A percentile compares a stretch with the other conserved stretches of the same genome.
phyloP scores from a whole-genome alignment of 257 asterid species.

The Schizonepeta tenuifolia region DNA sequence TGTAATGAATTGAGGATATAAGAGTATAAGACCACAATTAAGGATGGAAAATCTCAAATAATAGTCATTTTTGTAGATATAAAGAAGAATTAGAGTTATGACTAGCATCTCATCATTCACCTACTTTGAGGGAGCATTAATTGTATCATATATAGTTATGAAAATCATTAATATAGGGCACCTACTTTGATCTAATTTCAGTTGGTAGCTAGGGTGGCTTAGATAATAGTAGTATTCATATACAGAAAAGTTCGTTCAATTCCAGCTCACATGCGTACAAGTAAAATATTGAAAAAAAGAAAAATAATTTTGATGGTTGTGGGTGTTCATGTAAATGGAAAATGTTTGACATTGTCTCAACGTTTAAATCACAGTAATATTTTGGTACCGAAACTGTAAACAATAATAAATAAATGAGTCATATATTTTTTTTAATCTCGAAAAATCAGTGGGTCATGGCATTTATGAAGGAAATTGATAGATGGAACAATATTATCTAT shows the following conservation, averaged over 20 bases:
- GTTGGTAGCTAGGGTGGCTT: neutral
- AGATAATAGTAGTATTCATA: neutral
- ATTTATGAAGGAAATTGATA: no score
- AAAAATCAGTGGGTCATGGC: neutral
- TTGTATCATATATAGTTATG: neutral
- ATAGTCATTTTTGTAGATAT: neutral
- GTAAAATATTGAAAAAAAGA: neutral
- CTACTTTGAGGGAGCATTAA: neutral
- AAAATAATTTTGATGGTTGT: slow-evolving; percentile 35
- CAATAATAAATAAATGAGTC: neutral
- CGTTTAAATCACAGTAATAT: neutral
- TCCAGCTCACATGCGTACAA: neutral
- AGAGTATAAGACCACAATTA: neutral
- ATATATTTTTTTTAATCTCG: neutral
- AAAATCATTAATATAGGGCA: slow-evolving; percentile 12
- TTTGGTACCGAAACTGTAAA: no score
- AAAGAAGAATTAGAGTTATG: neutral
- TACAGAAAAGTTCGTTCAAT: neutral
- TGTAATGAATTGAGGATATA: neutral
- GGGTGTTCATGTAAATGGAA: neutral
- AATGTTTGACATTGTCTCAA: no score
- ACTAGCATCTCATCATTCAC: slow-evolving; percentile 22
- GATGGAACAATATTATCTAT: no score
- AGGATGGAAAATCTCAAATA: neutral
- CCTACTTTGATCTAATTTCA: slow-evolving; percentile 34